Evolutionary conservation across 148 eudicot genomes (phyloP).

Genomic region (Heliamphora exappendiculata): DNA sequence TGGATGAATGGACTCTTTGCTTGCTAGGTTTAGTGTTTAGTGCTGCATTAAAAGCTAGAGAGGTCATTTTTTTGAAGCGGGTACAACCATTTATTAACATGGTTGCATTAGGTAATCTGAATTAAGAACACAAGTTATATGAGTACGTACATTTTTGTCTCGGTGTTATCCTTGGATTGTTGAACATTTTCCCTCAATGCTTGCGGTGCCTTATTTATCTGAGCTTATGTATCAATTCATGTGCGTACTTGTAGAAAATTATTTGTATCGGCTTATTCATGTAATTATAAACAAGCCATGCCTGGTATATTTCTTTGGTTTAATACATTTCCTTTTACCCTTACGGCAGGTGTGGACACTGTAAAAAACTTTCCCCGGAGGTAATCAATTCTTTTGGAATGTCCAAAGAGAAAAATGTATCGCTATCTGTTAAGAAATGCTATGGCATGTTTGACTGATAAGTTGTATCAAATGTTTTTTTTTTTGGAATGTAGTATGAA

Average conservation of each 20-base stretch:
- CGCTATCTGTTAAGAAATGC: not conserved
- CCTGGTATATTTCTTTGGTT: not conserved
- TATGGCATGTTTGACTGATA: not conserved
- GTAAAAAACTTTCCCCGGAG: constrained; percentile 1
- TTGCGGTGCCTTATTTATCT: not conserved
- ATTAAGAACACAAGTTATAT: not conserved
- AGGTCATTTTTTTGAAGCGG: not conserved
- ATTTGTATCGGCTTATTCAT: not conserved
- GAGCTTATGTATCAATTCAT: not conserved
- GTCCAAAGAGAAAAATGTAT: not conserved
- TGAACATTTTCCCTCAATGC: not conserved
- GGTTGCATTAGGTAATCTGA: not conserved
- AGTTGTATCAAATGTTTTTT: not conserved
- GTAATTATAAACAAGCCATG: not conserved
- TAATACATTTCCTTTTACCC: not conserved
- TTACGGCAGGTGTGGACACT: constrained; percentile 8
- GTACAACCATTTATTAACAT: not conserved
- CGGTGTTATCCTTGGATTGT: not conserved
- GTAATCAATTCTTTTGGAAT: not conserved
- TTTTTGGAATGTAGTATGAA: constrained; percentile 39
- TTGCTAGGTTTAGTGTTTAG: not conserved
- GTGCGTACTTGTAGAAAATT: not conserved
- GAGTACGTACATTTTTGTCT: not conserved
- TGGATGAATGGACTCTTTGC: no score
- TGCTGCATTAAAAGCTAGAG: not conserved